Percentiles rank a stretch among this genome's conserved stretches.
Conservation (phyloP, 768 basidiomycete genomes). For the Daedalea quercina region DNA sequence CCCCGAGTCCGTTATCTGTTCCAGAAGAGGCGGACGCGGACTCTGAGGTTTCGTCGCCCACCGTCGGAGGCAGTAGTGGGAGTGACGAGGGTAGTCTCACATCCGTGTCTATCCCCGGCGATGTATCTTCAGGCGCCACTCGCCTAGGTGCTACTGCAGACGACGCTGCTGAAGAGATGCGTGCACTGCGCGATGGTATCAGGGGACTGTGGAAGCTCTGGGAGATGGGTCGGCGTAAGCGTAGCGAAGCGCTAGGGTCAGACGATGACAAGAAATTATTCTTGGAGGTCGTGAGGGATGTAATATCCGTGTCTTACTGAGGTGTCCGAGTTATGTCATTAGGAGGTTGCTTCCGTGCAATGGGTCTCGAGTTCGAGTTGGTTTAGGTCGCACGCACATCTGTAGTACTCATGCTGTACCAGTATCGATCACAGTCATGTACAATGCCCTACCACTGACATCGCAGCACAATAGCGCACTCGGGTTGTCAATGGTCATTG, state of each 20-base stretch:
- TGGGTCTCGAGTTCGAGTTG: too few relatives aligned
- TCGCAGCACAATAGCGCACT: too few relatives aligned
- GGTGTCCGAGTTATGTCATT: neutral
- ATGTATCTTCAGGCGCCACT: too few relatives aligned
- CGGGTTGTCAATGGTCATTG: too few relatives aligned
- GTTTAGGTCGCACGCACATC: too few relatives aligned
- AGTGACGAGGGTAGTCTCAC: slow-evolving; percentile 8
- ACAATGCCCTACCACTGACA: too few relatives aligned
- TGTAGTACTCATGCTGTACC: too few relatives aligned
- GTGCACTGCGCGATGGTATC: slow-evolving; percentile 45
- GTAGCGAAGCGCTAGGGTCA: neutral
- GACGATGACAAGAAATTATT: slow-evolving; percentile 24
- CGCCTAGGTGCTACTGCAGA: too few relatives aligned
- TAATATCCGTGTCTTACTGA: neutral
- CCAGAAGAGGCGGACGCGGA: slow-evolving; percentile 5
- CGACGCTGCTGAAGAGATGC: slow-evolving; percentile 18
- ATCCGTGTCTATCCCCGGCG: too few relatives aligned
- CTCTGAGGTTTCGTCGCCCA: slow-evolving; percentile 8
- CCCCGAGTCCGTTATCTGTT: slow-evolving; percentile 8
- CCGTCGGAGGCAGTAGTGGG: slow-evolving; percentile 9
- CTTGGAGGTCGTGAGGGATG: slow-evolving; percentile 27
- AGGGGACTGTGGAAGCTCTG: slow-evolving; percentile 52
- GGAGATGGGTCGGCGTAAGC: slow-evolving; percentile 8
- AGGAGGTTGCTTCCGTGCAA: too few relatives aligned
- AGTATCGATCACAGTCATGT: too few relatives aligned